Base-by-base conservation (phyloP, 441 rosid genomes). In the Iberis amara region DNA sequence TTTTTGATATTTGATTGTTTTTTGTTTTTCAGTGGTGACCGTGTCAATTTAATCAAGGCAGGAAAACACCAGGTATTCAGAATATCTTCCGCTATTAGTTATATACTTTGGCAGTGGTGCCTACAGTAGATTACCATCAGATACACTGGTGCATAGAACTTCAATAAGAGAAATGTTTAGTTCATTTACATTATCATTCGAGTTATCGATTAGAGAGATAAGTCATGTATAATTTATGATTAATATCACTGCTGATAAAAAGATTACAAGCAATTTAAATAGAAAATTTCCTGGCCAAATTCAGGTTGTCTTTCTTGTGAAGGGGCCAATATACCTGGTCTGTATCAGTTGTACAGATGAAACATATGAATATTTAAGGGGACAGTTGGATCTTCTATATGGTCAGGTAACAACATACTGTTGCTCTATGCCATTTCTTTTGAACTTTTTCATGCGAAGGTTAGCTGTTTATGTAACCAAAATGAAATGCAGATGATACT, bases 281-380 rank as follows among this genome's bases (percentile, higher is more conserved):
- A 9, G 31, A 49, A n/a, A 23, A 15, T 38, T 6, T 31, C 14
- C 13, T 36, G 68, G 60, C 39, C 43, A 48, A 66, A 24, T 59
- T 56, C 75, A 92, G 97, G 99, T 92, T 46, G 83, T 86, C 62
- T 92, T 92, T 78, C 92, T 92, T 49, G 92, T 92, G 47, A 92
- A 92, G 70, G 99, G 99, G 41, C 99, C 99, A 23, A 84, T 92
- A 60, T 92, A 92, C 71, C 68, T 89, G 50, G 99, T 89, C 39
- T 88, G 99, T 80, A 92, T 92, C 76, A 82, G 92, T 75, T 86
- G 94, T 78, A 86, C 99, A 9, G 89, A 86, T 69, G 97, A 89
- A 73, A 84, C 97, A 15, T 86, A 84, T 71, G 96, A 86, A 57
- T 82, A 81, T 24, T 72, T 92, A 43, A 82, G 68, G 70, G 94